Conservation (phyloP, 2,329 filamentous ascomycete genomes). For the Neoascochyta sp. region DNA sequence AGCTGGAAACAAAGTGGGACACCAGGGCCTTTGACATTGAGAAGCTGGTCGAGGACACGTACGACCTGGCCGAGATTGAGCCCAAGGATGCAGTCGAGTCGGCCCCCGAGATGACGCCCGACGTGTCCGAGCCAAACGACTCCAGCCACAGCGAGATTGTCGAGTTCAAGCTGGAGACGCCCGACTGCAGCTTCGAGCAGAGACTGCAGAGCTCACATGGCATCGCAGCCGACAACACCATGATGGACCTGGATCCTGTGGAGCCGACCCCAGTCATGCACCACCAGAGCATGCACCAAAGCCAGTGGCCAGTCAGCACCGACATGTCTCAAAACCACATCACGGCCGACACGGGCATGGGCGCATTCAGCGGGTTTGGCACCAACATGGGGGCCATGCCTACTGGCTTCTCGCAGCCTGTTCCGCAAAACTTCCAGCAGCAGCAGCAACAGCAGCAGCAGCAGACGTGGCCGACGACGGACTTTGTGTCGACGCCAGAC, state of each 20-base stretch:
- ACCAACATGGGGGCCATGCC: conserved; percentile 30
- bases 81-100: conserved; percentile 24
- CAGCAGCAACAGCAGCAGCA: conserved; percentile 31
- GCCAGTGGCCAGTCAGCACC: conserved; percentile 34
- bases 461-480: conserved; percentile 32
- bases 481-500: conserved; percentile 35
- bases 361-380: conserved; percentile 27
- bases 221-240: conserved; percentile 24
- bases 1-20: conserved; percentile 62
- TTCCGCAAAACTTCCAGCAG: too few relatives aligned
- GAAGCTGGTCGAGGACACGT: conserved; percentile 57
- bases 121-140: conserved; percentile 23
- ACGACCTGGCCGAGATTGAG: conserved; percentile 48
- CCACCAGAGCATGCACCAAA: conserved; percentile 25
- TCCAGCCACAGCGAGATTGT: conserved; percentile 30
- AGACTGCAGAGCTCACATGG: conserved; percentile 31
- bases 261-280: conserved; percentile 32
- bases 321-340: conserved; percentile 31
- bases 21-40: conserved; percentile 52
- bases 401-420: conserved; percentile 30
- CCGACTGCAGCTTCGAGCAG: conserved; percentile 27
- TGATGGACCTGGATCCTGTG: conserved; percentile 38
- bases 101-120: conserved; percentile 20
- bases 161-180: conserved; percentile 35
- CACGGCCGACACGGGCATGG: conserved; percentile 27